A percentile compares a stretch with the other conserved stretches of the same genome.
Evolutionary conservation across 345 rosid genomes (phyloP).

Genomic region (Aurinia saxatilis): DNA sequence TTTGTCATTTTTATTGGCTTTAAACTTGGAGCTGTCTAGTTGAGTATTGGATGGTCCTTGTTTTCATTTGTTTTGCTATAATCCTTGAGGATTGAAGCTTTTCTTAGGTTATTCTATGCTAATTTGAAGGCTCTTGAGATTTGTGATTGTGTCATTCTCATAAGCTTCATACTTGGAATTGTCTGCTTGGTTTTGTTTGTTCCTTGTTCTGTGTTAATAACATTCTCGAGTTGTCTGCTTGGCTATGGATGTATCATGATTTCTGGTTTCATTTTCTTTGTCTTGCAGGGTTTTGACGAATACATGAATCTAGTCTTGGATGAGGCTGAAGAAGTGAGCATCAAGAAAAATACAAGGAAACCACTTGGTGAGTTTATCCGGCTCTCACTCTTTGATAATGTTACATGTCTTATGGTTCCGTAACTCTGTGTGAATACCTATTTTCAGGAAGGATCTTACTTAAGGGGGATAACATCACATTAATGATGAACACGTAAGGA

Average conservation of each 20-base stretch:
- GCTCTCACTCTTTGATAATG: background rate
- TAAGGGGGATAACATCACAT: slow-evolving; percentile 86
- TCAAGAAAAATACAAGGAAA: slow-evolving; percentile 85
- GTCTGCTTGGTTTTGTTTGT: background rate
- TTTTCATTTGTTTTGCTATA: background rate
- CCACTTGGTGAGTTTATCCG: slow-evolving; percentile 48
- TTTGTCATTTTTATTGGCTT: background rate
- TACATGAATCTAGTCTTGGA: slow-evolving; percentile 97
- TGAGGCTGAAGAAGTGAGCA: slow-evolving; percentile 89
- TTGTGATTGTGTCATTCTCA: background rate
- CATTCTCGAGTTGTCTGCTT: background rate
- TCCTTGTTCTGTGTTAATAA: background rate
- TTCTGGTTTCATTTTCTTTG: background rate
- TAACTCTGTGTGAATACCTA: background rate
- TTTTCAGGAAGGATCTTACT: slow-evolving; percentile 80
- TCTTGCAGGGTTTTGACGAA: slow-evolving; percentile 80
- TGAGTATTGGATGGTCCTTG: background rate
- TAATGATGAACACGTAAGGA: slow-evolving; percentile 88
- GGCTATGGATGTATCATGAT: background rate
- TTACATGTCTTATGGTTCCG: background rate
- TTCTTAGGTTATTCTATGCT: background rate
- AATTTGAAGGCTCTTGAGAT: background rate
- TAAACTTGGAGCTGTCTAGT: background rate
- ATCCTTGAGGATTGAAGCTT: background rate
- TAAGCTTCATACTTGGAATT: background rate